Base-by-base conservation (phyloP, 495 filamentous ascomycete genomes). In the Penicilliopsis zonata region DNA sequence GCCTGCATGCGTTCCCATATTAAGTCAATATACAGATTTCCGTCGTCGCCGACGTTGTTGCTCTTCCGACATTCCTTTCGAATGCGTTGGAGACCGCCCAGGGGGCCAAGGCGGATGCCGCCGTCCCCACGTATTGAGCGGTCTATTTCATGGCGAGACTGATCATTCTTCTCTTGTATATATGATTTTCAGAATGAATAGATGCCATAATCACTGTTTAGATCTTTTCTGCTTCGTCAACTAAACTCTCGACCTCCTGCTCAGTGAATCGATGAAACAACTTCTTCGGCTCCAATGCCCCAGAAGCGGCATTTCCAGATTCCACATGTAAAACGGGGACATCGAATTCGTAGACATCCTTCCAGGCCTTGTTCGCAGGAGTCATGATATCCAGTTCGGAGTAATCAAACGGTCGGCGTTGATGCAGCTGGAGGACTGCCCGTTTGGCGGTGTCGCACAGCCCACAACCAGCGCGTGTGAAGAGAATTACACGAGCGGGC, bases 301-400 rank as follows among this genome's bases (percentile, higher is more conserved):
- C 38, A 13, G 49, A 38, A 24, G 43, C 36, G 27, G 40, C 23
- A 31, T 28, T 1, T 42, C 45, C 19, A 4, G 31, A 12, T 16
- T 35, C 62, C 9, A 70, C 55, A 48, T 93, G 86, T 9, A 93
- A 78, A 30, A 94, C 86, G 2, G 86, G 86, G 1, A 84, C 80
- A 47, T 94, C 86, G 49, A 92, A 88, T 15, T 92, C 86, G 47
- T 94, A 94, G 9, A 83, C 51, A 48, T 79, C 69, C 45, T 73
- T 80, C 86, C 86, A 94, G 17, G 53, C 37, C 40, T 77, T 69
- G 22, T 72, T 66, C 23, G 62, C 71, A 0, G 69, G 61, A 18
- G 63, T 61, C 70, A 86, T 76, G 13, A 94, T 81, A 50, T 94
- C 75, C 27, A 82, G 63, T 50, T 93, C 82, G n/a, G 66, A 53